phyloP scores from a whole-genome alignment of 1,139 yeast genomes.

The Blastobotrys proliferans region DNA sequence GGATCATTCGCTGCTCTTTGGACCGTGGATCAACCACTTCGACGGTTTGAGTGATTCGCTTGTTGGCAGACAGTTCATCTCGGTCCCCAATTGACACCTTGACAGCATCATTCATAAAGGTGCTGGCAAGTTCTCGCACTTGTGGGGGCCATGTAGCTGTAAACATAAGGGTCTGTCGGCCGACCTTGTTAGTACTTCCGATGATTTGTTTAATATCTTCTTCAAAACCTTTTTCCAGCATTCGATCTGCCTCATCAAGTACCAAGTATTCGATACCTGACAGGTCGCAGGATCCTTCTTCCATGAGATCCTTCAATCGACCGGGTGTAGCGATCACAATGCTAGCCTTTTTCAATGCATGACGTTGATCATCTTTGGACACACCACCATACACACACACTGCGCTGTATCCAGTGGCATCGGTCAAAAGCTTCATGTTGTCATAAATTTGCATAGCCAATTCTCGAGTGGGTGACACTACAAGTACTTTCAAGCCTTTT shows the following conservation, averaged over 20 bases:
- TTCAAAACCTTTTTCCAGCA: constrained; percentile 96
- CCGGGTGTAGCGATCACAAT: constrained; percentile 98
- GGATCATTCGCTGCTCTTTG: constrained; percentile 74
- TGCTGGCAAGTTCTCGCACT: constrained; percentile 84
- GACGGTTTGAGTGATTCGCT: constrained; percentile 86
- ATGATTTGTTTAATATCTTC: constrained; percentile 88
- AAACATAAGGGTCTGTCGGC: constrained; percentile 82
- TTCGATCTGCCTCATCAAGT: constrained; percentile 96
- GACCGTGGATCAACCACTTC: constrained; percentile 84
- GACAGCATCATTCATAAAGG: constrained; percentile 77
- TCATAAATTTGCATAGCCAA: constrained; percentile 91
- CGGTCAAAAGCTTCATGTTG: constrained; percentile 66
- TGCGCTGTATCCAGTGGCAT: constrained; percentile 58
- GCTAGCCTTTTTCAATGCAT: constrained; percentile 57
- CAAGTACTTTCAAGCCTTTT: constrained; percentile 66
- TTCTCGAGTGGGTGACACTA: constrained; percentile 96
- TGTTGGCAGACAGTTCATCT: constrained; percentile 91
- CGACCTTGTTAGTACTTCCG: constrained; percentile 42
- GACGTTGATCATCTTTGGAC: constrained; percentile 86
- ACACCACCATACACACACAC: constrained; percentile 97
- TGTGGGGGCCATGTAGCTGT: constrained; percentile 91
- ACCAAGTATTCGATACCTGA: constrained; percentile 71
- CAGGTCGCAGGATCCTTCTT: constrained; percentile 80
- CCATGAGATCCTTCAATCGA: constrained; percentile 81
- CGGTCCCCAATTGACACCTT: constrained; percentile 91